phyloP scores from a whole-genome alignment of 179 eudicot genomes.

The Monotropa hypopitys region DNA sequence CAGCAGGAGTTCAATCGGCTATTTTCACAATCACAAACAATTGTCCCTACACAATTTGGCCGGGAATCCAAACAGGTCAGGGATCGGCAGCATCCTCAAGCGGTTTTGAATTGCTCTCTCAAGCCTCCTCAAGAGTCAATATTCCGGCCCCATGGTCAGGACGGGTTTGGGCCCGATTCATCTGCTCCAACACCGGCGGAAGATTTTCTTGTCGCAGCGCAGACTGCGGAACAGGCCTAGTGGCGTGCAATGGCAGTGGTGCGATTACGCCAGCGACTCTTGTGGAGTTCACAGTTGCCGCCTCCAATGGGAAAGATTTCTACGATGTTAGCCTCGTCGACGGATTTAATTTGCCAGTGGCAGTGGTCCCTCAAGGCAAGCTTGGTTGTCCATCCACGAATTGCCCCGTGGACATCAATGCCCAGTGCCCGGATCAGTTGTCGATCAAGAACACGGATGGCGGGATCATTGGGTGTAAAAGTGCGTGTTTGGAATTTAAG shows the following conservation, averaged over 20 bases:
- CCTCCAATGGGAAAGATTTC: constrained; percentile 19
- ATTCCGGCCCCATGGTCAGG: constrained; percentile 8
- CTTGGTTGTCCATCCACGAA: constrained; percentile 1
- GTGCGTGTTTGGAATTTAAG: constrained; percentile 37
- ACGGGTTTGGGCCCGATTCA: constrained; percentile 3
- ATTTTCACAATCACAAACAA: constrained; percentile 7
- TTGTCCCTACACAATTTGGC: constrained; percentile 9
- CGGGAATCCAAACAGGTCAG: not conserved
- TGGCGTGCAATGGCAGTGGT: constrained; percentile 30
- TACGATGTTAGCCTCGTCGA: constrained; percentile 44
- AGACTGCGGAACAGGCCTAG: constrained; percentile 11
- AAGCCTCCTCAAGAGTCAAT: not conserved
- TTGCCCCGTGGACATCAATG: constrained; percentile 25
- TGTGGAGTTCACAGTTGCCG: constrained; percentile 26
- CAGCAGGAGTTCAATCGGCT: constrained; percentile 5
- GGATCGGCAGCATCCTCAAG: not conserved
- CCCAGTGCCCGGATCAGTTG: constrained; percentile 25
- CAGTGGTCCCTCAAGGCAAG: constrained; percentile 9
- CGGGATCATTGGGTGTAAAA: constrained; percentile 27
- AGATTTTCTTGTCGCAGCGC: not conserved
- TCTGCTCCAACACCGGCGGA: not conserved
- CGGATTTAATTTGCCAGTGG: constrained; percentile 42
- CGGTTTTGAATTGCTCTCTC: not conserved
- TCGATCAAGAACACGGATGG: constrained; percentile 9
- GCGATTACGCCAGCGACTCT: constrained; percentile 31